Evolutionary conservation across 805 yeast genomes (phyloP), one percentile per base, ranked within the genome.

Genomic region (Candida montana): DNA sequence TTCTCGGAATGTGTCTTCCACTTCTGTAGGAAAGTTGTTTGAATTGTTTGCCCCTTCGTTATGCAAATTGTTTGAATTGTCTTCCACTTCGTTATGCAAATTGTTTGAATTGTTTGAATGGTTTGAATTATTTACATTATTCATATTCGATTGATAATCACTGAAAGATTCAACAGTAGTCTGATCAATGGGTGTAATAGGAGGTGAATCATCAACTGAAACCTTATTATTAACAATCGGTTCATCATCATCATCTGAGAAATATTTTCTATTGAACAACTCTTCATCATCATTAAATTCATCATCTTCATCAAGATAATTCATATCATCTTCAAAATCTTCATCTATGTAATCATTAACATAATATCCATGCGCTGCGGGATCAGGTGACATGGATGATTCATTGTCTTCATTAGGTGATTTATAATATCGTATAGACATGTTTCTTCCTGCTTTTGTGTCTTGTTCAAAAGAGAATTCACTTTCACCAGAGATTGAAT

Each of bases 391-490:
- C 15, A 45, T 43, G 7, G 47, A 49, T 7, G 35, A 33, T 2
- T 21, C 30, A 4, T 48, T 45, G 1, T 49, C 45, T 35, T 62
- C 54, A 5, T 42, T 37, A 4, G 48, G 50, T 4, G 55, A 51
- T 40, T 72, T 72, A 53, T 78, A 77, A 53, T 76, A 77, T 44
- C 74, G 71, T 18, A 72, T 68, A 0, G 82, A 76, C 2, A 74
- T 62, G 40, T 75, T 74, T 45, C 83, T 62, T 3, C 76, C 77
- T n/a, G 72, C 67, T 7, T 59, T 49, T 2, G 58, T 61, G 15
- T 66, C 69, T 33, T 65, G 63, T 36, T 74, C 77, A 48, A 78
- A 78, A 1, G 82, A 77, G 48, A 76, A 78, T 40, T 64, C 56
- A 37, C 64, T 59, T 13, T 42, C 52, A 7, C 44, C 47, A 1